These are phyloP conservation scores for Orobanche coerulescens DNA, from an alignment of 257 asterid genomes.

Conservation along the genomic window DNA sequence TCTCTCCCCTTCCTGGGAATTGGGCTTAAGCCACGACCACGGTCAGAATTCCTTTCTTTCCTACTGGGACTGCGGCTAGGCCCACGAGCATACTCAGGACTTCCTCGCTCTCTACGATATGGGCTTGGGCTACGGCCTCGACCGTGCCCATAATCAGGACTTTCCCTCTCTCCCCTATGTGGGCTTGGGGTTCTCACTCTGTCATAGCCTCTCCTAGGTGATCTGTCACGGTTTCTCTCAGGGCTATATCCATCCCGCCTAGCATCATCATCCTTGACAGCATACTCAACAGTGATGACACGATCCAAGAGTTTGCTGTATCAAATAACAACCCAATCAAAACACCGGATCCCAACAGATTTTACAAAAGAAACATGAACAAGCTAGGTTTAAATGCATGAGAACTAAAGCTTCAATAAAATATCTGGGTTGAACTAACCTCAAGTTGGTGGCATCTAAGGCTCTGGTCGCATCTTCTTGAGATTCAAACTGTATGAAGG, in stretches of 20 bases:
- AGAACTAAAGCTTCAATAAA: not conserved
- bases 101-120: slow-evolving; percentile 42
- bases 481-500: slow-evolving; percentile 63
- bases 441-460: slow-evolving; percentile 67
- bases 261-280: slow-evolving; percentile 69
- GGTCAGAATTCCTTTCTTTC: slow-evolving; percentile 33
- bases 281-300: slow-evolving; percentile 67
- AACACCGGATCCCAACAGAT: not conserved
- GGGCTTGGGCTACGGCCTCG: slow-evolving; percentile 43
- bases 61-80: slow-evolving; percentile 34
- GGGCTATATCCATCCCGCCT: slow-evolving; percentile 54
- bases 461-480: slow-evolving; percentile 78
- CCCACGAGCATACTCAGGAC: slow-evolving; percentile 55
- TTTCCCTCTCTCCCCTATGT: slow-evolving; percentile 53
- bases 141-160: slow-evolving; percentile 69
- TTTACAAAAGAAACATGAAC: not conserved
- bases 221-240: slow-evolving; percentile 47
- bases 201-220: slow-evolving; percentile 61
- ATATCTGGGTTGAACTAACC: slow-evolving; percentile 29
- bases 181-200: slow-evolving; percentile 56
- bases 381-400: not conserved
- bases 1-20: slow-evolving; percentile 41
- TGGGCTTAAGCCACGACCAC: slow-evolving; percentile 31
- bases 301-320: slow-evolving; percentile 72
- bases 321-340: slow-evolving; percentile 7